Percentiles rank a stretch among this genome's conserved stretches.
phyloP scores from a whole-genome alignment of 805 yeast genomes.

The Metschnikowia similis region DNA sequence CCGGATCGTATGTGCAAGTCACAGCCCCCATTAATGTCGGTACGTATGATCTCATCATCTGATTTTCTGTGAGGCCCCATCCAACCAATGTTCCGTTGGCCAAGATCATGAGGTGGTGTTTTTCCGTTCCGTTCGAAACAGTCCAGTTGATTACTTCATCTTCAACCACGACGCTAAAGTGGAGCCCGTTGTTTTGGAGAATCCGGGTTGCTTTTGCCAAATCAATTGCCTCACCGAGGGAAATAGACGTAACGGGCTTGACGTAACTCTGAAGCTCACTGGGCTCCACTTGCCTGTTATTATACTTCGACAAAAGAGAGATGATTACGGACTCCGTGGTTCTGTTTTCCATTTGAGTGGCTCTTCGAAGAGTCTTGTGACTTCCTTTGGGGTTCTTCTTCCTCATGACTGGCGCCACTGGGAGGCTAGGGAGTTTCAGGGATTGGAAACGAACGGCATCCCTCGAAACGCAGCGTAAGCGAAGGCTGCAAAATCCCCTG shows the following conservation, averaged over 20 bases:
- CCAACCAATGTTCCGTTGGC: slow-evolving; percentile 78
- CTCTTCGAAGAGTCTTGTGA: slow-evolving; percentile 13
- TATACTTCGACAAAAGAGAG: slow-evolving; percentile 14
- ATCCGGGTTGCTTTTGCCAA: slow-evolving; percentile 42
- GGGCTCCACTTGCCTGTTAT: slow-evolving; percentile 16
- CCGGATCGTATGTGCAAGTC: slow-evolving; percentile 42
- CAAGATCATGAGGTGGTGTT: slow-evolving; percentile 58
- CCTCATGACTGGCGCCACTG: background rate
- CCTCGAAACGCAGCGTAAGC: background rate
- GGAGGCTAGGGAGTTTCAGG: background rate
- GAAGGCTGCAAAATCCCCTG: background rate
- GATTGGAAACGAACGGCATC: background rate
- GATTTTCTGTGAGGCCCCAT: slow-evolving; percentile 71
- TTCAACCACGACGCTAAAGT: slow-evolving; percentile 42
- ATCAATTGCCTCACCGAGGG: slow-evolving; percentile 70
- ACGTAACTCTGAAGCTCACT: slow-evolving; percentile 25
- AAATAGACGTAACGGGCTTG: slow-evolving; percentile 60
- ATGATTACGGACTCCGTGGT: slow-evolving; percentile 14
- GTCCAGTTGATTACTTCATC: slow-evolving; percentile 61
- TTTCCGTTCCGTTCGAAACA: slow-evolving; percentile 23
- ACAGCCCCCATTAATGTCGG: slow-evolving; percentile 51
- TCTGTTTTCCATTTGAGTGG: slow-evolving; percentile 24
- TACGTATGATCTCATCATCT: slow-evolving; percentile 42
- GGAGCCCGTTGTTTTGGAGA: slow-evolving; percentile 22
- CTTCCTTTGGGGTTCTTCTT: slow-evolving; percentile 6